These are phyloP conservation scores for Diaporthe eres DNA, from an alignment of 2,329 filamentous ascomycete species.

Conservation along the genomic window DNA sequence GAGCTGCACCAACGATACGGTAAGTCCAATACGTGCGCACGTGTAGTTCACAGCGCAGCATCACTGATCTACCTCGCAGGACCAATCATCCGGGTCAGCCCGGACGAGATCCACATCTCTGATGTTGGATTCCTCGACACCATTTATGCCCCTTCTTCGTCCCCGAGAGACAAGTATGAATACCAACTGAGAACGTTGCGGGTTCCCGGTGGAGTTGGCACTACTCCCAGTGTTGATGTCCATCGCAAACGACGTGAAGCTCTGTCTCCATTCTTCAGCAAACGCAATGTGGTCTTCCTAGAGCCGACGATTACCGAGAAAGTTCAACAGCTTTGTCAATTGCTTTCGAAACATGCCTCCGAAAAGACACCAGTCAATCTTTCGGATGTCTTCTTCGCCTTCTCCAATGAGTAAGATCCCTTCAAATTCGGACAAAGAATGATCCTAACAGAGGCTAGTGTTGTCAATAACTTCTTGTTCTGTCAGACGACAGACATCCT, in stretches of 20 bases:
- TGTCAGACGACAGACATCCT: constrained; percentile 21
- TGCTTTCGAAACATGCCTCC: constrained; percentile 29
- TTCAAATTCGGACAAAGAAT: constrained; percentile 18
- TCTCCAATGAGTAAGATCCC: constrained; percentile 30
- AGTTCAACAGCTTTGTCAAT: constrained; percentile 27
- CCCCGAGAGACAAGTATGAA: constrained; percentile 29
- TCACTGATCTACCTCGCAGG: constrained; percentile 28
- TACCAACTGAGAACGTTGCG: constrained; percentile 29
- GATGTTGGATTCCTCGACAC: constrained; percentile 34
- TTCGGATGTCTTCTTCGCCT: constrained; percentile 31
- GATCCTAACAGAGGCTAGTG: constrained; percentile 24
- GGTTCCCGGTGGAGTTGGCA: constrained; percentile 32
- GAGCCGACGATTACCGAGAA: constrained; percentile 29
- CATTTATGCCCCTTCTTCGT: constrained; percentile 31
- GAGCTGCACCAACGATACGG: constrained; percentile 54
- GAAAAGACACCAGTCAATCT: constrained; percentile 29
- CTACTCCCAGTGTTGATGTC: constrained; percentile 27
- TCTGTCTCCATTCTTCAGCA: constrained; percentile 33
- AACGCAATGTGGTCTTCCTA: constrained; percentile 25
- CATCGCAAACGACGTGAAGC: constrained; percentile 32
- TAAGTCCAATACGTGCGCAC: constrained; percentile 42
- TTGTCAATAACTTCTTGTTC: constrained; percentile 27
- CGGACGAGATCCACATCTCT: constrained; percentile 28
- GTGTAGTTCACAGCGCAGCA: constrained; percentile 24
- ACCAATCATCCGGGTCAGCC: constrained; percentile 32